Conservation (phyloP, 768 basidiomycete genomes). For the Naganishia antarctica region DNA sequence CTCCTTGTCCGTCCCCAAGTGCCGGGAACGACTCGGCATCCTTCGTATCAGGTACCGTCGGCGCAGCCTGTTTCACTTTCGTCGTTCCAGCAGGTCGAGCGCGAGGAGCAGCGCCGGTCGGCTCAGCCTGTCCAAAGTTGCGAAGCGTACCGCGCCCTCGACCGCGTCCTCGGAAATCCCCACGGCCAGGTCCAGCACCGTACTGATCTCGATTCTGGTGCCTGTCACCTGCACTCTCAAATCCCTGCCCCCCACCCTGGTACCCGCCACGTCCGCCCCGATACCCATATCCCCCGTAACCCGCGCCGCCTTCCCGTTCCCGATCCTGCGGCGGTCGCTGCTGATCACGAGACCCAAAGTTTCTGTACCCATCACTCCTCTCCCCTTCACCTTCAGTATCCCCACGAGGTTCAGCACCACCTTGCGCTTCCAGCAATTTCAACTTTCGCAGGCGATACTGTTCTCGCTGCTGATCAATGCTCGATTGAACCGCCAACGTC, state of each 20-base stretch:
- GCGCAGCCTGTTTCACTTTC: background rate
- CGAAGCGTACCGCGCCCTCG: no score
- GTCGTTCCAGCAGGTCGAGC: no score
- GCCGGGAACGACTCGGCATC: slow-evolving; percentile 8
- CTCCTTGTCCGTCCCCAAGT: background rate
- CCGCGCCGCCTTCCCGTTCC: background rate
- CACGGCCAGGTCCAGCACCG: no score
- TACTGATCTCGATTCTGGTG: background rate
- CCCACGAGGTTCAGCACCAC: background rate
- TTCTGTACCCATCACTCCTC: slow-evolving; percentile 1
- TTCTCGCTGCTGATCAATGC: slow-evolving; percentile 18
- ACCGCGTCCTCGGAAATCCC: no score
- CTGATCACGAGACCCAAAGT: background rate
- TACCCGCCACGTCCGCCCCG: slow-evolving; percentile 7
- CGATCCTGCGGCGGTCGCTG: background rate
- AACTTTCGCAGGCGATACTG: slow-evolving; percentile 15
- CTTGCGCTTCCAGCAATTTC: slow-evolving; percentile 9
- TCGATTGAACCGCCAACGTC: slow-evolving; percentile 4
- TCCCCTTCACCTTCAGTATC: background rate
- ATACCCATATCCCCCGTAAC: slow-evolving; percentile 8
- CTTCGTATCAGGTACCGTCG: slow-evolving; percentile 7
- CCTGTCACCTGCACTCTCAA: background rate
- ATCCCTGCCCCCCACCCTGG: background rate
- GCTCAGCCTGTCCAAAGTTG: no score
- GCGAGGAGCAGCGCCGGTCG: no score